Evolutionary conservation across 176 grass and related monocot species (phyloP).

Genomic region (Cymbopogon citratus): DNA sequence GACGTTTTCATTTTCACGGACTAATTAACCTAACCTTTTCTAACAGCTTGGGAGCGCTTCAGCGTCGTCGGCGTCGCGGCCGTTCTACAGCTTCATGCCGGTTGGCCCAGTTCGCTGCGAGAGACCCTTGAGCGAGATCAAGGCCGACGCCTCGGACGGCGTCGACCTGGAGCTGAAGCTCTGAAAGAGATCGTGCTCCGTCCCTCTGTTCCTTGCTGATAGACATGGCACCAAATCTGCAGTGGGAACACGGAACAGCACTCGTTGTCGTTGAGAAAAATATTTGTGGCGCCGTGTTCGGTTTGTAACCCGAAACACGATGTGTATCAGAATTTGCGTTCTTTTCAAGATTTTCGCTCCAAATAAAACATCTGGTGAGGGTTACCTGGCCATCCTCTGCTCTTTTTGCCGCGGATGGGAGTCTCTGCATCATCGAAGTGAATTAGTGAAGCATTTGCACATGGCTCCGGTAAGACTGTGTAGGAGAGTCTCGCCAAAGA

Average conservation of each 20-base stretch:
- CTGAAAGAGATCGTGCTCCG: conserved; percentile 17
- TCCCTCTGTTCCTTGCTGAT: not conserved
- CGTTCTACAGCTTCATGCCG: conserved; percentile 61
- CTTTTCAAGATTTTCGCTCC: conserved; percentile 12
- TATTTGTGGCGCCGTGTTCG: not conserved
- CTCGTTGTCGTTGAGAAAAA: not conserved
- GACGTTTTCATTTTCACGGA: not conserved
- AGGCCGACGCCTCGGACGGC: conserved; percentile 25
- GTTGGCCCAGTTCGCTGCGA: conserved; percentile 34
- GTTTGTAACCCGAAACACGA: conserved; percentile 17
- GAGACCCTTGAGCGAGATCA: conserved; percentile 27
- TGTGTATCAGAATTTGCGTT: not conserved
- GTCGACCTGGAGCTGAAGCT: conserved; percentile 76
- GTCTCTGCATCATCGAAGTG: not conserved
- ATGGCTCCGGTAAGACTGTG: conserved; percentile 17
- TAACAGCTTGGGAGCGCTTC: conserved; percentile 7
- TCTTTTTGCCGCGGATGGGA: not conserved
- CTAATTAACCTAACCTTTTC: conserved; percentile 10
- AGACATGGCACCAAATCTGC: not conserved
- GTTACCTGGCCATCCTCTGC: not conserved
- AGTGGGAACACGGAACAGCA: not conserved
- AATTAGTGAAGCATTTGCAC: conserved; percentile 17
- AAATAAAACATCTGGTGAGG: conserved; percentile 16
- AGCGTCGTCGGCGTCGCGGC: conserved; percentile 19
- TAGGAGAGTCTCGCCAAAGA: conserved; percentile 27